Evolutionary conservation across 2,329 filamentous ascomycete species (phyloP).

Genomic region (Alternaria brassicae): DNA sequence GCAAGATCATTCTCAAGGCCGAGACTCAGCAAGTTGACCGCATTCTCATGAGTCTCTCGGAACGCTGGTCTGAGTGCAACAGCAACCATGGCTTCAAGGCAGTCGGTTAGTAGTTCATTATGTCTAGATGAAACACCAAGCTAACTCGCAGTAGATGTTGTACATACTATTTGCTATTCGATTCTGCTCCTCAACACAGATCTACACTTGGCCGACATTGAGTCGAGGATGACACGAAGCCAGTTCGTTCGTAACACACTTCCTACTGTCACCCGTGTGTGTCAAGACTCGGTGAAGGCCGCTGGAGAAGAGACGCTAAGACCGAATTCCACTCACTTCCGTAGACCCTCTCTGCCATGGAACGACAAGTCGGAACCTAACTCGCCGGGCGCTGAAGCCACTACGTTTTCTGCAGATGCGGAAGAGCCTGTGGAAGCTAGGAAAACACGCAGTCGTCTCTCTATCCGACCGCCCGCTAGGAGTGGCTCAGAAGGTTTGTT

Average conservation of each 20-base stretch:
- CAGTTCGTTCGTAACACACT: constrained; percentile 98
- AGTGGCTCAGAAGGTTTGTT: constrained; percentile 46
- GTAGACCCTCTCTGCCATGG: constrained; percentile 47
- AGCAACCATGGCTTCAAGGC: constrained; percentile 91
- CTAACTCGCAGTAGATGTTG: constrained; percentile 71
- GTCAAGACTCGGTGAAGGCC: constrained; percentile 68
- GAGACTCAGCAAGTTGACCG: constrained; percentile 98
- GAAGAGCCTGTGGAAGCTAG: constrained; percentile 49
- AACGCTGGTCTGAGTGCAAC: constrained; percentile 93
- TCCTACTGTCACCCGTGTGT: constrained; percentile 80
- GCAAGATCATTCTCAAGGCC: constrained; percentile 80
- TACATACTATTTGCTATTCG: constrained; percentile 97
- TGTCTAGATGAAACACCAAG: neutral
- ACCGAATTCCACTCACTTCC: constrained; percentile 44
- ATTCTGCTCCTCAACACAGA: constrained; percentile 95
- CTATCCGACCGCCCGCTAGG: constrained; percentile 50
- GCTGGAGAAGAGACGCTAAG: constrained; percentile 43
- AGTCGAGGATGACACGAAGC: constrained; percentile 91
- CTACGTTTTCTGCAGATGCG: constrained; percentile 36
- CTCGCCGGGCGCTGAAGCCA: constrained; percentile 40
- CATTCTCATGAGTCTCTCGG: constrained; percentile 87
- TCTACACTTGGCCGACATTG: constrained; percentile 92
- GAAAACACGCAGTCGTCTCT: constrained; percentile 51
- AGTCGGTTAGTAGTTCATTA: constrained; percentile 66
- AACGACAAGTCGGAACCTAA: constrained; percentile 46